phyloP scores from a whole-genome alignment of 2,329 filamentous ascomycete genomes.

The Decorospora gaudefroyi region DNA sequence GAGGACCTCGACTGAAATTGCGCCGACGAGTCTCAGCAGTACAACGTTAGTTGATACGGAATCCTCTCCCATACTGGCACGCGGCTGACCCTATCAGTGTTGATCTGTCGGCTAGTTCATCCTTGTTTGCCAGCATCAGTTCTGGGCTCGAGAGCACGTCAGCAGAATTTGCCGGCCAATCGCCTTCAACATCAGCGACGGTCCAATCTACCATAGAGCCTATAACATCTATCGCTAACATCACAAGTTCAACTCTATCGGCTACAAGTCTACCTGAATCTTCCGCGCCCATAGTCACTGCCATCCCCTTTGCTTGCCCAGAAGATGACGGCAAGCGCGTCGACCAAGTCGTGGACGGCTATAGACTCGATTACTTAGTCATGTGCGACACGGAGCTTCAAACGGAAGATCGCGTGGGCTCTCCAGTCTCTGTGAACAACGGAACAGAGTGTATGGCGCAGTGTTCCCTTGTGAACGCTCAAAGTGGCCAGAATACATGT shows the following conservation, averaged over 20 bases:
- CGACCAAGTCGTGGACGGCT: constrained; percentile 32
- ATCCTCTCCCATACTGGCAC: not conserved
- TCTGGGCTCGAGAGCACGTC: not conserved
- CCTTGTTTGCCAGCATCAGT: not conserved
- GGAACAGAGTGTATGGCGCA: constrained; percentile 34
- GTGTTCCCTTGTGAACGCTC: constrained; percentile 37
- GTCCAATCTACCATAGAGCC: not conserved
- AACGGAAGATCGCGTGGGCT: constrained; percentile 23
- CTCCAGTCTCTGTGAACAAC: constrained; percentile 22
- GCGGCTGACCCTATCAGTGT: not conserved
- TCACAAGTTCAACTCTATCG: not conserved
- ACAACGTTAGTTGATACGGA: not conserved
- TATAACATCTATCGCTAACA: too few species aligned
- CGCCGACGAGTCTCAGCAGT: not conserved
- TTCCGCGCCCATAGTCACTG: constrained; percentile 24
- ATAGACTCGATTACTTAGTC: constrained; percentile 34
- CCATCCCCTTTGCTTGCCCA: constrained; percentile 36
- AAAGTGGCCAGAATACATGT: constrained; percentile 28
- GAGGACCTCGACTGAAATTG: constrained; percentile 11
- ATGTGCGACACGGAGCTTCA: constrained; percentile 35
- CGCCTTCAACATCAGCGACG: too few species aligned
- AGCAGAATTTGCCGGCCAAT: not conserved
- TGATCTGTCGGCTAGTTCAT: not conserved
- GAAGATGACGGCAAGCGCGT: constrained; percentile 20
- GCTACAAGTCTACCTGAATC: not conserved